Base-by-base conservation (phyloP, 2,329 filamentous ascomycete genomes). In the Seiridium cupressi region DNA sequence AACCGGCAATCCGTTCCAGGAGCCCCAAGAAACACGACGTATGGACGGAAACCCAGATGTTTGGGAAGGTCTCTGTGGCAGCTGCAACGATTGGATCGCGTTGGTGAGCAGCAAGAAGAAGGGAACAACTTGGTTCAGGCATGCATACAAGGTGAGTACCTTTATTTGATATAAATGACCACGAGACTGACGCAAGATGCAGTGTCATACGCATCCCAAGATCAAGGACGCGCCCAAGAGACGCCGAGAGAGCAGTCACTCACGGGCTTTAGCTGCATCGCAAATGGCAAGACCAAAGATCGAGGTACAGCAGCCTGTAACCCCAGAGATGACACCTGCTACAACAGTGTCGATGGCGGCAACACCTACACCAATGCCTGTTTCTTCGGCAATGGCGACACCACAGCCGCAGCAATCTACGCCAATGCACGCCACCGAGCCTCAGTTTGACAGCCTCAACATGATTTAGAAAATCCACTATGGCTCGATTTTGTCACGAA, bases 41-140 rank as follows among this genome's bases (percentile, higher is more conserved):
- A 92, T 91, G 79, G 90, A 93, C 70, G 89, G 89, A 44, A 93
- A 92, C 69, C 86, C 90, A 3, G 90, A 92, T 70, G 89, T 92
- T 3, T 92, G 89, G 89, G 90, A 94, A 71, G 91, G 89, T 2
- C 80, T 92, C 5, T 94, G 91, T 69, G 86, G 89, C 55, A 89
- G 86, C 70, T 93, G 90, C 75, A 89, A 88, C 65, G 89, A 92
- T 62, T 93, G 90, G 90, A 89, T 93, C 65, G 87, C 89, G 10
- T 79, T 93, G 42, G 89, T 93, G 47, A 93, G 89, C 77, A 92
- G 88, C 73, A 94, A 94, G 78, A 94, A 94, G 80, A 93, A 94
- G 78, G 91, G 91, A n/a, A 96, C 91, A 1, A 93, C 91, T 3
- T 96, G 91, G 91, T 96, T 94, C 74, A 82, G 92, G 65, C 92